phyloP scores from a whole-genome alignment of 2,329 filamentous ascomycete species.

The Didymella sp. region DNA sequence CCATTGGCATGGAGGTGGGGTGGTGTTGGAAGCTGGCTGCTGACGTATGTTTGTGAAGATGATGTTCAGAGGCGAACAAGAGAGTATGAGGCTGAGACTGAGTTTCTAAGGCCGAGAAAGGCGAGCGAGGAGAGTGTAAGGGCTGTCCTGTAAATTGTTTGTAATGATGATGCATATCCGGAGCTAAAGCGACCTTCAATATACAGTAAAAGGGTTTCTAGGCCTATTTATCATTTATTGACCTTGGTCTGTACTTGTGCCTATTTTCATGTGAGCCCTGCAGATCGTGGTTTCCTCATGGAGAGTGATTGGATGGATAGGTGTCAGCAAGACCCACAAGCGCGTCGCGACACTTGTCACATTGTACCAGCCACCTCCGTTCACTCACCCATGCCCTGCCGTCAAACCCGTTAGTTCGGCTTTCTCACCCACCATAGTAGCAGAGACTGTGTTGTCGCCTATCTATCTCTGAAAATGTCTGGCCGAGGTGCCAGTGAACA shows the following conservation, averaged over 20 bases:
- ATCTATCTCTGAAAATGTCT: not conserved
- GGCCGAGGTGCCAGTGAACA: not conserved
- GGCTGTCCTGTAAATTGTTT: constrained; percentile 25
- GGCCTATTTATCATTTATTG: not conserved
- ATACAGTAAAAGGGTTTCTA: not conserved
- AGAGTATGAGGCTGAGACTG: constrained; percentile 28
- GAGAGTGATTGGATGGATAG: not conserved
- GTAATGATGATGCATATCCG: not conserved
- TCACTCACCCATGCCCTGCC: not conserved
- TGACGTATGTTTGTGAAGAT: constrained; percentile 45
- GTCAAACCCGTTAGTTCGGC: not conserved
- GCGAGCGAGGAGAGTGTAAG: constrained; percentile 22
- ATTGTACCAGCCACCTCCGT: not conserved
- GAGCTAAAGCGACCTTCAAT: not conserved
- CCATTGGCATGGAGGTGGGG: constrained; percentile 50
- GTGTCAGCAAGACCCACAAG: not conserved
- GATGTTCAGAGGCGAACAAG: constrained; percentile 42
- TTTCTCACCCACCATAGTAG: not conserved
- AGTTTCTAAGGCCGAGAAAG: not conserved
- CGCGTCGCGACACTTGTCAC: not conserved
- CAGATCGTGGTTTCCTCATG: not conserved
- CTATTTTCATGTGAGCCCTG: not conserved
- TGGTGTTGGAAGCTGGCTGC: constrained; percentile 45
- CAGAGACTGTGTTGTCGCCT: too few relatives aligned
- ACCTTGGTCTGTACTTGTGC: not conserved